Conservation (phyloP, 768 basidiomycete species). For the Dioszegia hungarica region DNA sequence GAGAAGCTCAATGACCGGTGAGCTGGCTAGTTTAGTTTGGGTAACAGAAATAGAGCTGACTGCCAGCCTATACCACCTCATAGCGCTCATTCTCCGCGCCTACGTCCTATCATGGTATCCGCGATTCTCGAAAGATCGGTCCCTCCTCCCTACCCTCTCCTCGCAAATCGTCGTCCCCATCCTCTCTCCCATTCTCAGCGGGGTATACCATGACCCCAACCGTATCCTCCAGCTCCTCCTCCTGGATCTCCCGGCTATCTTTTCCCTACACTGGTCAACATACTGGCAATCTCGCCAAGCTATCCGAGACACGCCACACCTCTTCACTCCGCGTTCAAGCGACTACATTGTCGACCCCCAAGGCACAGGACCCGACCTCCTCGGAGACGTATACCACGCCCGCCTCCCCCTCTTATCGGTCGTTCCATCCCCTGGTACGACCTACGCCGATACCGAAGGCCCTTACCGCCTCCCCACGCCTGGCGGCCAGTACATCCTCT, state of each 20-base stretch:
- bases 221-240: conserved; percentile 24
- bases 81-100: conserved; percentile 30
- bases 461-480: not conserved
- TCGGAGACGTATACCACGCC: conserved; percentile 19
- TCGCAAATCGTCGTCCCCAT: conserved; percentile 19
- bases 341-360: not conserved
- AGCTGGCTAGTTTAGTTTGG: not conserved
- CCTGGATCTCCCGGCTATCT: conserved; percentile 27
- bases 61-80: conserved; percentile 28
- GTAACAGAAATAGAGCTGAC: no score
- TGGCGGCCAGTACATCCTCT: conserved; percentile 17
- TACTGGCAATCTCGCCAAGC: conserved; percentile 18
- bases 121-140: conserved; percentile 28
- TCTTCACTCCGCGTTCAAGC: not conserved
- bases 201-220: conserved; percentile 12
- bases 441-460: not conserved
- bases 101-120: conserved; percentile 41
- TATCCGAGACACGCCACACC: not conserved
- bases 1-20: conserved; percentile 33
- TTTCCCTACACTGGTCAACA: conserved; percentile 23
- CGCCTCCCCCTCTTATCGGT: conserved; percentile 25
- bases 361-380: not conserved
- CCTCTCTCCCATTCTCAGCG: conserved; percentile 22
- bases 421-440: not conserved
- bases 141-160: conserved; percentile 29